Conservation (phyloP, 2,329 filamentous ascomycete species). For the Curvularia sp. region DNA sequence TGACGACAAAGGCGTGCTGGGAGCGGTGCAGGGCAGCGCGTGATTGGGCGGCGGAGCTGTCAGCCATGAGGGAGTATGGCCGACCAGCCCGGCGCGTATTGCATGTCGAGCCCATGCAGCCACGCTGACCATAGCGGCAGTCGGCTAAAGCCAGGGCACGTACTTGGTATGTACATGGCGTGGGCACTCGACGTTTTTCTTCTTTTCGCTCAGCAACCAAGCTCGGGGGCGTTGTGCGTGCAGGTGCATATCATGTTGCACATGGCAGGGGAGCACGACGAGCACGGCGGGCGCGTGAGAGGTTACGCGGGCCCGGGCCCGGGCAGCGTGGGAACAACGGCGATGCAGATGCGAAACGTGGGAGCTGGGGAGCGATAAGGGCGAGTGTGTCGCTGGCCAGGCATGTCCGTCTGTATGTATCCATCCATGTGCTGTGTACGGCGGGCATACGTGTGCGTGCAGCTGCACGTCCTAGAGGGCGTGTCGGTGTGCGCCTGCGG, state of each 20-base stretch:
- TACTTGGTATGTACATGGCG: slow-evolving; percentile 31
- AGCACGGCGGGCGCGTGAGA: slow-evolving; percentile 12
- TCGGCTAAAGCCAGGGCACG: slow-evolving; percentile 30
- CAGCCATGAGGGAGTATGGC: slow-evolving; percentile 6
- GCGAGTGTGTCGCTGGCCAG: too few species aligned
- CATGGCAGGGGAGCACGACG: neutral
- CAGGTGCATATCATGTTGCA: too few species aligned
- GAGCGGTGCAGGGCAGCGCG: slow-evolving; percentile 4
- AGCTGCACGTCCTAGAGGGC: neutral
- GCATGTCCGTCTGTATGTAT: too few species aligned
- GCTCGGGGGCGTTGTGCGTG: too few species aligned
- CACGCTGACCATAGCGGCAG: slow-evolving; percentile 24
- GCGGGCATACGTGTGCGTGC: neutral
- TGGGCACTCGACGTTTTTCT: slow-evolving; percentile 46
- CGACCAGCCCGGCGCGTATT: neutral
- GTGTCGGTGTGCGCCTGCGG: neutral
- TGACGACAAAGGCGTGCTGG: slow-evolving; percentile 16
- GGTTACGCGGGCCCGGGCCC: slow-evolving; percentile 43
- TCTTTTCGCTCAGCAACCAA: neutral
- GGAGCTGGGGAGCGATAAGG: neutral
- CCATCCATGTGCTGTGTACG: too few species aligned
- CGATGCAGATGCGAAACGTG: slow-evolving; percentile 36
- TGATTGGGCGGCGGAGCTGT: slow-evolving; percentile 7
- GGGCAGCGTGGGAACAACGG: slow-evolving; percentile 38
- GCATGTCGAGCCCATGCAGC: slow-evolving; percentile 16